phyloP scores from a whole-genome alignment of 495 filamentous ascomycete species.

The Penicillium odoratum region DNA sequence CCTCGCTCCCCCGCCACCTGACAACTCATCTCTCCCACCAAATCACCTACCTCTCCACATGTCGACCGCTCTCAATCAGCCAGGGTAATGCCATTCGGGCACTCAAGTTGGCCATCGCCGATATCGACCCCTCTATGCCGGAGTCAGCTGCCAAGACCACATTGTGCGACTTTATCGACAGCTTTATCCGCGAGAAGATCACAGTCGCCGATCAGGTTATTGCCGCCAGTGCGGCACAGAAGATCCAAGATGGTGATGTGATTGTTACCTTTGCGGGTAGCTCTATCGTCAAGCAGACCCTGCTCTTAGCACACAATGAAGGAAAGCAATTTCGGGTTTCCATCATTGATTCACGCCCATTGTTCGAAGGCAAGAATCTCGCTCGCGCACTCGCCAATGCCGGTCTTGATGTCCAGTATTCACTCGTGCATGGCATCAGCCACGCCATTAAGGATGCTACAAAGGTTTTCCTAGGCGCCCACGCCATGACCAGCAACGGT shows the following conservation, averaged over 20 bases:
- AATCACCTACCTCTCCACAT: constrained; percentile 90
- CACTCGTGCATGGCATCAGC: constrained; percentile 70
- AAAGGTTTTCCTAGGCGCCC: constrained; percentile 83
- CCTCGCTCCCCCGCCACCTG: constrained; percentile 83
- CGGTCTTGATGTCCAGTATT: constrained; percentile 78
- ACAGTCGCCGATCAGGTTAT: constrained; percentile 85
- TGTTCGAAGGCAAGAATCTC: constrained; percentile 78
- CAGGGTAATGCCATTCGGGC: constrained; percentile 96
- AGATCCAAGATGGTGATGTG: constrained; percentile 76
- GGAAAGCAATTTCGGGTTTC: constrained; percentile 79
- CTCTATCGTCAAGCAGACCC: constrained; percentile 76
- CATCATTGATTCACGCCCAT: constrained; percentile 77
- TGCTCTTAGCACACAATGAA: constrained; percentile 66
- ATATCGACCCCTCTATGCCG: constrained; percentile 76
- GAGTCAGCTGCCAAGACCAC: constrained; percentile 75
- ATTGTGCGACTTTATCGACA: constrained; percentile 79
- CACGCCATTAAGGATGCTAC: constrained; percentile 71
- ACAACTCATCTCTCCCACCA: constrained; percentile 92
- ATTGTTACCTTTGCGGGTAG: constrained; percentile 90
- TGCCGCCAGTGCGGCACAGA: constrained; percentile 66
- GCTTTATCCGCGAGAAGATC: constrained; percentile 86
- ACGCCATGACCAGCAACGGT: constrained; percentile 89
- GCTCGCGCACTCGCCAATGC: constrained; percentile 64
- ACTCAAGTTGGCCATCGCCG: constrained; percentile 84
- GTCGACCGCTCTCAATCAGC: constrained; percentile 85